Percentiles rank a stretch among this genome's conserved stretches.
Conservation (phyloP, 345 rosid genomes). For the Combretum micranthum region DNA sequence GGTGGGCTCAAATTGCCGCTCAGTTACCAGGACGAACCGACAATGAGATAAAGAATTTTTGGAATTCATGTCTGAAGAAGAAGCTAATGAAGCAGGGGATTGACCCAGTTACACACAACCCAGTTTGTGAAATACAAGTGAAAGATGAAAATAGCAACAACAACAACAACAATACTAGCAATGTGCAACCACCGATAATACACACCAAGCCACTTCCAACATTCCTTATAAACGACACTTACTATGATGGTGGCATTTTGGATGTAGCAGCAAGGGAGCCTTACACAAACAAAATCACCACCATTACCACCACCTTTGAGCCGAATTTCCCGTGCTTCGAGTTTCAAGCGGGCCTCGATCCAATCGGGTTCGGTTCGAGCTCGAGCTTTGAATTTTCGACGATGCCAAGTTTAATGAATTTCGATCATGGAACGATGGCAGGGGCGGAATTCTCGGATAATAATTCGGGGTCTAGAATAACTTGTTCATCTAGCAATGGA, state of each 20-base stretch:
- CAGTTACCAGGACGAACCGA: slow-evolving; percentile 66
- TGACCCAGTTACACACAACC: slow-evolving; percentile 59
- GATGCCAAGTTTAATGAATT: slow-evolving; percentile 38
- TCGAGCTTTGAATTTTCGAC: slow-evolving; percentile 28
- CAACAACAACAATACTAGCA: slow-evolving; percentile 1
- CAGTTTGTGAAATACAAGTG: slow-evolving; percentile 16
- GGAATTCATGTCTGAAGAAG: slow-evolving; percentile 71
- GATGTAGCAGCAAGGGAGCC: slow-evolving; percentile 19
- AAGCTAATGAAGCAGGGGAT: slow-evolving; percentile 63
- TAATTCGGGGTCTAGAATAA: slow-evolving; percentile 32
- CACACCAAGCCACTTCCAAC: slow-evolving; percentile 13
- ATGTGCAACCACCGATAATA: too few relatives aligned
- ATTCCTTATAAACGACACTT: slow-evolving; percentile 25
- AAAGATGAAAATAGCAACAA: slow-evolving; percentile 22
- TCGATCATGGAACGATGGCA: slow-evolving; percentile 29
- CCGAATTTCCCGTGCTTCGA: slow-evolving; percentile 21
- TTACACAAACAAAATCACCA: too few relatives aligned
- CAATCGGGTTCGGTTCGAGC: slow-evolving; percentile 21
- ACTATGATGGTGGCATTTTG: slow-evolving; percentile 11
- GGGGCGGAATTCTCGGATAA: slow-evolving; percentile 29
- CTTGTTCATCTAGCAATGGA: slow-evolving; percentile 40
- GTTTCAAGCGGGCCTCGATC: slow-evolving; percentile 20
- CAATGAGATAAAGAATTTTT: slow-evolving; percentile 64
- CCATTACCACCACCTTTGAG: too few relatives aligned
- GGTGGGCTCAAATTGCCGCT: slow-evolving; percentile 71